Evolutionary conservation across 192 early-diverging fungal species (phyloP).

Genomic region (Podila epicladia): DNA sequence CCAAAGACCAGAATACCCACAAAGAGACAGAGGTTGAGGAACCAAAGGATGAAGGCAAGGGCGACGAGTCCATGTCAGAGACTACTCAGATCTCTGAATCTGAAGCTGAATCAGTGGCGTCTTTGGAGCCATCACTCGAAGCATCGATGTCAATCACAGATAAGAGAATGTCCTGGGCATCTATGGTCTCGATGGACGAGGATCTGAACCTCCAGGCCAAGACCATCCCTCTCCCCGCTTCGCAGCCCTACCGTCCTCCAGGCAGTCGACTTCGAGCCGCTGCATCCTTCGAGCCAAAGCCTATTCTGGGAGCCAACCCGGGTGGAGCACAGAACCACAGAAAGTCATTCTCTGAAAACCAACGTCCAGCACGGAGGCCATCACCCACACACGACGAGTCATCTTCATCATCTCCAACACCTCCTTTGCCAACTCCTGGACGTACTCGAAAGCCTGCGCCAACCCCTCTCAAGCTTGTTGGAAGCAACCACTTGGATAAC

Average conservation of each 20-base stretch:
- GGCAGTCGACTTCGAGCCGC: slow-evolving; percentile 29
- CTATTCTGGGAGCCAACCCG: not conserved
- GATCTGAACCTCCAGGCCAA: not conserved
- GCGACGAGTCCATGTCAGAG: slow-evolving; percentile 1
- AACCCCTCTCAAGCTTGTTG: slow-evolving; percentile 27
- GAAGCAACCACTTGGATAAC: slow-evolving; percentile 6
- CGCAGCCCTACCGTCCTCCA: slow-evolving; percentile 45
- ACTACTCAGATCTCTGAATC: not conserved
- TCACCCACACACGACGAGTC: not conserved
- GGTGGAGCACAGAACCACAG: no score
- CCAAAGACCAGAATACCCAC: not conserved
- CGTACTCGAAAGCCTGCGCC: slow-evolving; percentile 25
- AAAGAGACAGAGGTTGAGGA: not conserved
- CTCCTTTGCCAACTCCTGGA: not conserved
- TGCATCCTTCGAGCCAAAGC: slow-evolving; percentile 3
- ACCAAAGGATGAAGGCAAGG: no score
- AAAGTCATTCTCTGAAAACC: no score
- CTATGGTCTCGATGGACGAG: slow-evolving; percentile 41
- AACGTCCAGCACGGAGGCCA: not conserved
- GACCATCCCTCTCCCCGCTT: not conserved
- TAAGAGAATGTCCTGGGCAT: slow-evolving; percentile 48
- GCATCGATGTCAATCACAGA: slow-evolving; percentile 1
- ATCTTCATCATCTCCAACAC: not conserved
- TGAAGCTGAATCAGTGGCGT: not conserved
- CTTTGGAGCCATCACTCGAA: not conserved